These are phyloP conservation scores for Ophioceras dolichostomum DNA, from an alignment of 2,329 filamentous ascomycete genomes.

Conservation along the genomic window DNA sequence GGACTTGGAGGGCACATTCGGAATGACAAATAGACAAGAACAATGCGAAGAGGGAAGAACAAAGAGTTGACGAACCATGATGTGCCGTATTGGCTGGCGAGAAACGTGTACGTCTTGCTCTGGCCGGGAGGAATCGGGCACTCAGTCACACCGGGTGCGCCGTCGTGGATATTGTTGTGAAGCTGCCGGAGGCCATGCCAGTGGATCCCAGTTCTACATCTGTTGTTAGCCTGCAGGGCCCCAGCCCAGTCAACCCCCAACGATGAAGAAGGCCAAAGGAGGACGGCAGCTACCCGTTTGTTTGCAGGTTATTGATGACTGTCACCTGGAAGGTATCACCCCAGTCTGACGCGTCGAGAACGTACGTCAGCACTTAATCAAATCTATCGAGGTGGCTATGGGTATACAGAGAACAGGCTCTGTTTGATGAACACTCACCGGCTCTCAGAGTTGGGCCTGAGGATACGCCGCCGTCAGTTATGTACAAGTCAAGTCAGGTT, in stretches of 20 bases:
- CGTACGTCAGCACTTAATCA: neutral
- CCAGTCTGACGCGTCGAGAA: conserved; percentile 7
- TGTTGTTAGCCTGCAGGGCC: no score
- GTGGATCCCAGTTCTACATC: conserved; percentile 20
- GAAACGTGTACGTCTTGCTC: conserved; percentile 21
- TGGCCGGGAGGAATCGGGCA: conserved; percentile 24
- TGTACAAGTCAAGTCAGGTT: no score
- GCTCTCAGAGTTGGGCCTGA: neutral
- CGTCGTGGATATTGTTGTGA: conserved; percentile 27
- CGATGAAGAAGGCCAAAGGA: neutral
- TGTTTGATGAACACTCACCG: neutral
- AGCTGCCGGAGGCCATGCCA: conserved; percentile 35
- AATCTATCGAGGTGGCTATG: neutral
- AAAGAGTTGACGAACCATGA: no score
- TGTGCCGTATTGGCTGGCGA: conserved; percentile 23
- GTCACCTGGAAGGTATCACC: conserved; percentile 8
- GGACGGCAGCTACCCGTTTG: conserved; percentile 7
- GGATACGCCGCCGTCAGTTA: no score
- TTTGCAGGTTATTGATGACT: conserved; percentile 8
- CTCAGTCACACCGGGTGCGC: conserved; percentile 28
- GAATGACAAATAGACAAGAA: no score
- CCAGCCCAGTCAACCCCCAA: no score
- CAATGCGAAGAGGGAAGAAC: no score
- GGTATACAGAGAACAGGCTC: neutral
- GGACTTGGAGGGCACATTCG: no score